These are phyloP conservation scores for Tricholoma bakamatsutake DNA, from an alignment of 768 basidiomycete species.

Conservation along the genomic window DNA sequence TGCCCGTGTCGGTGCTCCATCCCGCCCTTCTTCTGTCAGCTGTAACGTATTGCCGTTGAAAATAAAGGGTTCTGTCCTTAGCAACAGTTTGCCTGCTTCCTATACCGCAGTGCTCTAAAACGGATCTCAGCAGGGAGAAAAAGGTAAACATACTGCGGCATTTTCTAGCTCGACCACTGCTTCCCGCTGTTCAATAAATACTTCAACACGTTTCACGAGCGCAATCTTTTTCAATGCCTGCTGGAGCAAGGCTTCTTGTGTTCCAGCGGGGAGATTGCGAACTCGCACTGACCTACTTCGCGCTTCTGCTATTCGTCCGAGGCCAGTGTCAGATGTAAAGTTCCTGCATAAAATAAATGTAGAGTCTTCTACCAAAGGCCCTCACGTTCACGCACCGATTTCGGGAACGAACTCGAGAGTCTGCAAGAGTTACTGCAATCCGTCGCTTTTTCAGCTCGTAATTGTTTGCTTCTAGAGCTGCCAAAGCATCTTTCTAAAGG, in stretches of 20 bases:
- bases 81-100: constrained; percentile 80
- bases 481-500: constrained; percentile 58
- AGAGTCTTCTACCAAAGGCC: neutral
- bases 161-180: constrained; percentile 63
- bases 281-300: constrained; percentile 73
- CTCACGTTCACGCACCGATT: constrained; percentile 35
- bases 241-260: constrained; percentile 90
- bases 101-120: constrained; percentile 22
- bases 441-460: constrained; percentile 85
- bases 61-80: constrained; percentile 64
- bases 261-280: constrained; percentile 62
- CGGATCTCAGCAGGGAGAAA: neutral
- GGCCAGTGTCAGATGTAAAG: constrained; percentile 46
- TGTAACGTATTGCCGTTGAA: constrained; percentile 59
- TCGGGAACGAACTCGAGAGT: constrained; percentile 56
- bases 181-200: constrained; percentile 57
- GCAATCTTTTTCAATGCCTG: constrained; percentile 81
- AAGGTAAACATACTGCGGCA: constrained; percentile 40
- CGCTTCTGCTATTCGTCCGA: constrained; percentile 48
- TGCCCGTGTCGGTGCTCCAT: constrained; percentile 24
- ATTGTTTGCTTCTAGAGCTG: constrained; percentile 77
- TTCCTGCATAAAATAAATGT: constrained; percentile 23
- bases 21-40: constrained; percentile 48
- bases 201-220: constrained; percentile 64
- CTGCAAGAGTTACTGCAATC: constrained; percentile 83